phyloP scores from a whole-genome alignment of 257 asterid genomes.

The Fraxinus americana region DNA sequence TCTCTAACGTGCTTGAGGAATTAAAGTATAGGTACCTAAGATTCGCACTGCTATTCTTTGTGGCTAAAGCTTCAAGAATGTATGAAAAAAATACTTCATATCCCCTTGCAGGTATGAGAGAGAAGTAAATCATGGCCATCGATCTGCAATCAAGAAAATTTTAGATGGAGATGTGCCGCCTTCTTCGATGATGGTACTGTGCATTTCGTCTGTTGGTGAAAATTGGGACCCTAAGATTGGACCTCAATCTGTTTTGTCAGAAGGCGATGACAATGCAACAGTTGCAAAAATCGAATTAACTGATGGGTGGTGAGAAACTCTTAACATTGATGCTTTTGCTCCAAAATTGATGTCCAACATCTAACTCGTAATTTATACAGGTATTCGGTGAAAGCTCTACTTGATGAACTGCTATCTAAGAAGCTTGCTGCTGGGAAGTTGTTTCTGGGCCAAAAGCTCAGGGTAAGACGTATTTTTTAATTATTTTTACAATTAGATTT shows the following conservation, averaged over 20 bases:
- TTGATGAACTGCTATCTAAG: conserved; percentile 76
- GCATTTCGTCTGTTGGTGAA: conserved; percentile 70
- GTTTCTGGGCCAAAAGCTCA: conserved; percentile 93
- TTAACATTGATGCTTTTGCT: conserved; percentile 24
- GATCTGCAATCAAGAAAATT: conserved; percentile 81
- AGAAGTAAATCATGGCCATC: conserved; percentile 91
- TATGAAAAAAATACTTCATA: conserved; percentile 13
- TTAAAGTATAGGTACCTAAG: conserved; percentile 69
- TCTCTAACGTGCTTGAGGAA: conserved; percentile 85
- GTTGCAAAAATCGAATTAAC: conserved; percentile 74
- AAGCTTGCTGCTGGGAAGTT: conserved; percentile 74
- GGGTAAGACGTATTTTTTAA: conserved; percentile 50
- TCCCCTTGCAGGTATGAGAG: conserved; percentile 70
- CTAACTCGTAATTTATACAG: conserved; percentile 45
- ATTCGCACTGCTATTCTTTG: conserved; percentile 18
- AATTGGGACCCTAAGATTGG: conserved; percentile 33
- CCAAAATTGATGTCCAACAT: conserved; percentile 18
- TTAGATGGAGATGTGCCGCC: conserved; percentile 87
- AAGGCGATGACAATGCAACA: conserved; percentile 34
- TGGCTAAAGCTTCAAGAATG: conserved; percentile 21
- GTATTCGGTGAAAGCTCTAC: conserved; percentile 73
- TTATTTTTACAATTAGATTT: conserved; percentile 24
- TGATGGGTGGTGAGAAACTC: conserved; percentile 89
- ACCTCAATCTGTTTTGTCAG: conserved; percentile 41
- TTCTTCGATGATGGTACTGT: conserved; percentile 83